phyloP scores from a whole-genome alignment of 352 stramenopile genomes.

The Pythium aristosporum region DNA sequence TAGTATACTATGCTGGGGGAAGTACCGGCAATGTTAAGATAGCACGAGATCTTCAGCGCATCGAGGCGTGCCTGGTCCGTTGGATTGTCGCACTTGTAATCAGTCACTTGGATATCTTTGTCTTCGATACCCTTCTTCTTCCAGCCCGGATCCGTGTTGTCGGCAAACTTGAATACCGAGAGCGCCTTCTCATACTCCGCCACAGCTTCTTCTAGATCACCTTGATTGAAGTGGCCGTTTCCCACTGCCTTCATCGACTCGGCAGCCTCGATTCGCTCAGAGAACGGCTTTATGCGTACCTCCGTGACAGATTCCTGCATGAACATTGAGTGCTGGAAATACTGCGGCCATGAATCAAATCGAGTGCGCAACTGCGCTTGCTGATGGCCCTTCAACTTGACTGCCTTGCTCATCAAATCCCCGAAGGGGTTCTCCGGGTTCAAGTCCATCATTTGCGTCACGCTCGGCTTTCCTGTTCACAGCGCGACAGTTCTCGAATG shows the following conservation, averaged over 20 bases:
- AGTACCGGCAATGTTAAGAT: conserved; percentile 79
- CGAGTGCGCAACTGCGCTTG: conserved; percentile 72
- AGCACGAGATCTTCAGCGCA: conserved; percentile 66
- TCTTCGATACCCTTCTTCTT: conserved; percentile 89
- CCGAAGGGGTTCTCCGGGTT: conserved; percentile 72
- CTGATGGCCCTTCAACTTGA: conserved; percentile 83
- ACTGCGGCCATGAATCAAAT: conserved; percentile 80
- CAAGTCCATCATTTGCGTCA: conserved; percentile 46
- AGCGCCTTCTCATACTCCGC: conserved; percentile 85
- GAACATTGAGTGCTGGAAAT: conserved; percentile 88
- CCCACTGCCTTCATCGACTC: conserved; percentile 67
- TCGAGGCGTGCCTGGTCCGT: conserved; percentile 48
- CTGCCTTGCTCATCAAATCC: conserved; percentile 83
- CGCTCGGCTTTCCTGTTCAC: background rate
- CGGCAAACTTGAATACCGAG: conserved; percentile 78
- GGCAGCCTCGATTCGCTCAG: conserved; percentile 52
- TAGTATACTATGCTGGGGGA: background rate
- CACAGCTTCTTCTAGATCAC: conserved; percentile 64
- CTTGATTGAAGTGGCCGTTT: conserved; percentile 55
- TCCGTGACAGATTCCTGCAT: conserved; percentile 75
- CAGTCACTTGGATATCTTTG: conserved; percentile 56
- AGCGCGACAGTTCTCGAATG: background rate
- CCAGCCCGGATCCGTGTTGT: conserved; percentile 79
- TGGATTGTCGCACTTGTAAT: conserved; percentile 50
- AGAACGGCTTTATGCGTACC: conserved; percentile 43